These are phyloP conservation scores for Erysiphe pisi DNA, from an alignment of 2,329 filamentous ascomycete genomes.

Conservation along the genomic window DNA sequence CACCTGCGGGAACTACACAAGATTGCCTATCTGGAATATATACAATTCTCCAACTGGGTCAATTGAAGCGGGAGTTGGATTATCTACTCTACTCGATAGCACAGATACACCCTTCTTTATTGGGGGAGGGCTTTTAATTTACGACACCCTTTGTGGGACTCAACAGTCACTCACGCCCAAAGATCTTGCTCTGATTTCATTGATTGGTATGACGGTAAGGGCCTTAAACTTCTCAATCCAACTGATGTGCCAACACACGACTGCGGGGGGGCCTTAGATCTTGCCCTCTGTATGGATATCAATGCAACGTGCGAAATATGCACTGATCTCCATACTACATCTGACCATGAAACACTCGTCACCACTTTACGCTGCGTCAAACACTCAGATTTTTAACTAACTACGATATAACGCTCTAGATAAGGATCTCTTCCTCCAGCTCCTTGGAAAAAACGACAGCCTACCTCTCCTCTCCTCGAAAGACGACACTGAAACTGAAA, in stretches of 20 bases:
- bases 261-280: background rate
- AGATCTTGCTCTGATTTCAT: background rate
- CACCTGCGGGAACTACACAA: background rate
- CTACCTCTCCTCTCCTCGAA: background rate
- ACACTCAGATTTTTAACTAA: background rate
- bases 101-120: background rate
- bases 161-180: background rate
- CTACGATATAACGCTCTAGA: background rate
- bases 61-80: background rate
- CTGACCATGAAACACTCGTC: background rate
- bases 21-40: constrained; percentile 1
- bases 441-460: background rate
- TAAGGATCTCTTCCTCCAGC: background rate
- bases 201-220: constrained; percentile 1
- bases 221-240: constrained; percentile 1
- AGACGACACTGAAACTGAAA: background rate
- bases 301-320: background rate
- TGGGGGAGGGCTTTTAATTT: constrained; percentile 18
- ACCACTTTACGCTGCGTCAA: background rate
- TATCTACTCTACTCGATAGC: background rate
- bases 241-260: background rate
- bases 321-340: background rate
- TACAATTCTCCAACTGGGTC: background rate
- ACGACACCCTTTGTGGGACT: constrained; percentile 20
- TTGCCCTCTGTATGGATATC: background rate